Evolutionary conservation across 805 yeast genomes (phyloP).

Genomic region (Saccharomyces kudriavzevii): DNA sequence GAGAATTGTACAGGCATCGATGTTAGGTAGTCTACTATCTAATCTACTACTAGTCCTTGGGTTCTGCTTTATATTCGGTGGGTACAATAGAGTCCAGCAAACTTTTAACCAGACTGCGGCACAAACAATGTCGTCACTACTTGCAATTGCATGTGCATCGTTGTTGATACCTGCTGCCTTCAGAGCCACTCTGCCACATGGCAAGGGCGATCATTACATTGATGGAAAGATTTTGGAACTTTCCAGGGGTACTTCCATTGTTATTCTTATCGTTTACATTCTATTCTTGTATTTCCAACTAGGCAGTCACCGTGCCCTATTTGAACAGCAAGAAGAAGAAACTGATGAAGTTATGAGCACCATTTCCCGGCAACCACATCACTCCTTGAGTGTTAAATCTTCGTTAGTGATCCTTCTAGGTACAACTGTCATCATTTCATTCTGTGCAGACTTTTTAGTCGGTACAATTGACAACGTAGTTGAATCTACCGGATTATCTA

Average conservation of each 20-base stretch:
- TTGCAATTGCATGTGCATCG: slow-evolving; percentile 86
- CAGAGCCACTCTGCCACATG: slow-evolving; percentile 62
- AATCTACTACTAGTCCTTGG: slow-evolving; percentile 86
- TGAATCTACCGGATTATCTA: slow-evolving; percentile 73
- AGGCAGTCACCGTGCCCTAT: slow-evolving; percentile 71
- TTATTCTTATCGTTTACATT: slow-evolving; percentile 67
- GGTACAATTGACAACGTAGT: slow-evolving; percentile 90
- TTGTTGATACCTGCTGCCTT: slow-evolving; percentile 93
- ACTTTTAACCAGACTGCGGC: slow-evolving; percentile 93
- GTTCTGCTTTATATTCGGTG: slow-evolving; percentile 92
- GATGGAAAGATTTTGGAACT: slow-evolving; percentile 51
- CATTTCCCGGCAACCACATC: slow-evolving; percentile 14
- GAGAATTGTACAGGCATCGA: slow-evolving; percentile 91
- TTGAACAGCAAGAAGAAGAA: slow-evolving; percentile 47
- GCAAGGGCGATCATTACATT: slow-evolving; percentile 30
- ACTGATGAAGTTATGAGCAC: slow-evolving; percentile 30
- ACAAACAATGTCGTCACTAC: slow-evolving; percentile 90
- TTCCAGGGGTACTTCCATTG: slow-evolving; percentile 79
- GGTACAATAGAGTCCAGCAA: slow-evolving; percentile 78
- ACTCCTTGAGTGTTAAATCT: slow-evolving; percentile 42
- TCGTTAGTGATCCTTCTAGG: slow-evolving; percentile 47
- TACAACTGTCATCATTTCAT: slow-evolving; percentile 72
- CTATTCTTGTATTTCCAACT: slow-evolving; percentile 82
- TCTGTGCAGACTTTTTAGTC: slow-evolving; percentile 89
- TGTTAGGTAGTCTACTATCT: slow-evolving; percentile 90